Evolutionary conservation across 805 yeast species (phyloP), one percentile per base, ranked within the genome.

Genomic region (Candida multigemmis): DNA sequence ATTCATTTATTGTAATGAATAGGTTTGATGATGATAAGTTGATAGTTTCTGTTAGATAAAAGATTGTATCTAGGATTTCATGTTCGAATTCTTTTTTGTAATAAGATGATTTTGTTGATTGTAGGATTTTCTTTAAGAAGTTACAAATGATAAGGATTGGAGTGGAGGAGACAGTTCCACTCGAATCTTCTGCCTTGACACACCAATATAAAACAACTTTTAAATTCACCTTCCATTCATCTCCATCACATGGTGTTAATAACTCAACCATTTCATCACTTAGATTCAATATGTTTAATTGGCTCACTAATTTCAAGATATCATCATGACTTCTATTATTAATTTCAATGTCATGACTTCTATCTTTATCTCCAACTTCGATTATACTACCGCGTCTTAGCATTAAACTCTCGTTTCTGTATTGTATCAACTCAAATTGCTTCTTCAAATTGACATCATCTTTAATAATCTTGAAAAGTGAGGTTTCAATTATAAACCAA

Each of bases 401-500:
- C 65, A 76, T 74, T 27, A 80, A 54, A 3, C 85, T 77, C 50
- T 79, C 85, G 45, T 80, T 80, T 42, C 87, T 54, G 41, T 74
- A 77, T 26, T 74, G 67, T 4, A 79, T 69, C 16, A 78, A 43
- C 26, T 75, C 75, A 26, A 75, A 61, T 31, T 74, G 79, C 22
- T 68, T 71, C 14, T 41, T 46, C 1, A 53, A 33, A 7, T 25
- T 23, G 2, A 31, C 30, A n/a, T 47, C 48, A 11, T 34, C 41
- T 9, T 43, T 21, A 7, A 60, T 31, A 2, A 60, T 56, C 12
- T 59, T 63, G 32, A 57, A 65, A 19, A 80, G 46, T 3, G 64
- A 56, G 2, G 65, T 56, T 28, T 71, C 70, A 23, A 77, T 51
- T 10, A 65, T 41, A 10, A 56, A 54, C 89, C 89, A 80, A 37